Conservation (phyloP, 345 rosid genomes). For the Boechera divaricarpa region DNA sequence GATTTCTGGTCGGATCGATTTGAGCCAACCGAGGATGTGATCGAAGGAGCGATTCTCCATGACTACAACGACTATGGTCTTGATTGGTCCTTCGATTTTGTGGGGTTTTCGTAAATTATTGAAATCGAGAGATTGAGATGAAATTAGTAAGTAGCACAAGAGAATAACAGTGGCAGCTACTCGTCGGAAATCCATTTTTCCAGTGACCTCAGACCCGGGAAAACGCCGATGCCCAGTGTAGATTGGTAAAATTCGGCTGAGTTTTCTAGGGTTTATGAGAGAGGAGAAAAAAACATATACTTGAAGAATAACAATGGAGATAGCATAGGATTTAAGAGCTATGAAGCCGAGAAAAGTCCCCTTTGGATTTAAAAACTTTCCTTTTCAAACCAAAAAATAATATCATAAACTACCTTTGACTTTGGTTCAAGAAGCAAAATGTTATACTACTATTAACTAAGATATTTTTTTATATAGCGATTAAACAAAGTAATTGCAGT, state of each 20-base stretch:
- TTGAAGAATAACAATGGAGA: conserved; percentile 33
- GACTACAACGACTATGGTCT: conserved; percentile 84
- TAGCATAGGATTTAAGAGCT: not conserved
- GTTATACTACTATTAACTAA: too few relatives aligned
- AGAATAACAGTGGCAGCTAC: conserved; percentile 33
- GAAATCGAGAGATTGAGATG: conserved; percentile 59
- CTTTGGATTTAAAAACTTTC: not conserved
- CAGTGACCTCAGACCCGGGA: conserved; percentile 10
- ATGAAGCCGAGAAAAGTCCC: not conserved
- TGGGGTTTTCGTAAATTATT: conserved; percentile 43
- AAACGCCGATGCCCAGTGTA: not conserved
- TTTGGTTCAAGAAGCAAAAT: not conserved
- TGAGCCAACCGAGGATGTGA: conserved; percentile 96
- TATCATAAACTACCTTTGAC: conserved; percentile 17
- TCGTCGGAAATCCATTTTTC: conserved; percentile 58
- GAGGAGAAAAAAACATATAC: conserved; percentile 14
- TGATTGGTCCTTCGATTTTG: conserved; percentile 84
- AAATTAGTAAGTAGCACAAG: conserved; percentile 58
- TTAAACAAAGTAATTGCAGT: not conserved
- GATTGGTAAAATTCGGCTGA: not conserved
- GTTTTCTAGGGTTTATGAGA: not conserved
- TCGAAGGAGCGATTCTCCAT: conserved; percentile 99
- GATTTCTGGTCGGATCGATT: conserved; percentile 81
- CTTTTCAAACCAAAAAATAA: not conserved
- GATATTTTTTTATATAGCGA: too few relatives aligned